Conservation (phyloP, 345 rosid genomes). For the Hibiscus trionum region DNA sequence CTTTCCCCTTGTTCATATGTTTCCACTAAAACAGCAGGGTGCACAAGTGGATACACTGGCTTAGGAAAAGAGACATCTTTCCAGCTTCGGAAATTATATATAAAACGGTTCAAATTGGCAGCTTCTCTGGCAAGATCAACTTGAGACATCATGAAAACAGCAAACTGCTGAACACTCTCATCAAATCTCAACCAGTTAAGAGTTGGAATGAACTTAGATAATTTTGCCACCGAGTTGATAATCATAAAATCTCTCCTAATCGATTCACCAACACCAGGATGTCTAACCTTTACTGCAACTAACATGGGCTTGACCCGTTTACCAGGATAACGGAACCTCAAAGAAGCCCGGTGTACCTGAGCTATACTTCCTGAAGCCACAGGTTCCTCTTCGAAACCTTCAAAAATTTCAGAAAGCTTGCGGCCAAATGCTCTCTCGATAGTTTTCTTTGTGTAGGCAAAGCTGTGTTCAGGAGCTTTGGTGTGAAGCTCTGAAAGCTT, state of each 20-base stretch:
- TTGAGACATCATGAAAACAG: conserved; percentile 94
- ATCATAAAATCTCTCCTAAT: conserved; percentile 82
- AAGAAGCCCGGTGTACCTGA: conserved; percentile 84
- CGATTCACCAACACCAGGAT: conserved; percentile 90
- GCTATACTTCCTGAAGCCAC: conserved; percentile 99
- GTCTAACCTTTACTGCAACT: conserved; percentile 97
- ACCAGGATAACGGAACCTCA: conserved; percentile 74
- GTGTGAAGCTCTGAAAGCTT: conserved; percentile 88
- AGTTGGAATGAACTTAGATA: conserved; percentile 62
- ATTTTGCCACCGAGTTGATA: conserved; percentile 63
- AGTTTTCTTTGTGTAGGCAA: conserved; percentile 65
- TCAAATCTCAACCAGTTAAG: conserved; percentile 90
- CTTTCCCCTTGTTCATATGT: conserved; percentile 90
- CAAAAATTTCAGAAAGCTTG: conserved; percentile 72
- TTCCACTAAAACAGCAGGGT: conserved; percentile 96
- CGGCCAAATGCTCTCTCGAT: conserved; percentile 93
- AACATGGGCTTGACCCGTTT: conserved; percentile 52
- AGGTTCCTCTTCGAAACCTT: conserved; percentile 77
- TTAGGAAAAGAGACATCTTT: conserved; percentile 94
- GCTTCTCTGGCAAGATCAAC: conserved; percentile 99
- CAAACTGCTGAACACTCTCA: conserved; percentile 93
- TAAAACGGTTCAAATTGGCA: conserved; percentile 87
- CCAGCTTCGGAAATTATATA: conserved; percentile 84
- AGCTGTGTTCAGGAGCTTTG: conserved; percentile 89
- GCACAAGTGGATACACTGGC: conserved; percentile 92